Evolutionary conservation across 2,329 filamentous ascomycete genomes (phyloP).

Genomic region (Setomelanomma holmii): DNA sequence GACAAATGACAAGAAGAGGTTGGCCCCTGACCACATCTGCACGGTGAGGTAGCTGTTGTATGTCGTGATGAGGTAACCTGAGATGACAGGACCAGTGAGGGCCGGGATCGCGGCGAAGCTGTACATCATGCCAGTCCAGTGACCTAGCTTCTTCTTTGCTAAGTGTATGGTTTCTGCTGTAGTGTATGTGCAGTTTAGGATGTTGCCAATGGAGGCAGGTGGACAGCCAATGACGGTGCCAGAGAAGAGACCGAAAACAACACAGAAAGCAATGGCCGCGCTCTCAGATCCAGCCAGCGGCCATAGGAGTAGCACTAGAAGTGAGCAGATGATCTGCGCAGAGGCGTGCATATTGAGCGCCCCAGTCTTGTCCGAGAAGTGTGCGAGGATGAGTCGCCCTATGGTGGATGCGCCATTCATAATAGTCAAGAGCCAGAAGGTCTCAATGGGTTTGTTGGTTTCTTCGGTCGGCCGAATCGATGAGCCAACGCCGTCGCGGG

Average conservation of each 20-base stretch:
- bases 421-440: constrained; percentile 58
- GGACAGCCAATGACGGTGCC: constrained; percentile 60
- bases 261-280: constrained; percentile 55
- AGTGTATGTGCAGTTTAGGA: constrained; percentile 49
- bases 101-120: constrained; percentile 53
- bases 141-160: constrained; percentile 53
- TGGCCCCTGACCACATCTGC: constrained; percentile 56
- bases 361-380: constrained; percentile 54
- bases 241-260: constrained; percentile 57
- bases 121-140: constrained; percentile 64
- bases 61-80: constrained; percentile 53
- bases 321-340: constrained; percentile 50
- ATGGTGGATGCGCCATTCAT: constrained; percentile 59
- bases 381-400: constrained; percentile 55
- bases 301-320: constrained; percentile 56
- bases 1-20: constrained; percentile 49
- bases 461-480: constrained; percentile 15
- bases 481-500: constrained; percentile 33
- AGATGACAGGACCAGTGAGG: constrained; percentile 57
- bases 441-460: constrained; percentile 48
- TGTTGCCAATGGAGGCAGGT: constrained; percentile 57
- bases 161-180: constrained; percentile 31
- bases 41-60: constrained; percentile 54
- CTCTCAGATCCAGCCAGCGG: constrained; percentile 46
- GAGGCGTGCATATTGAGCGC: constrained; percentile 55